phyloP scores from a whole-genome alignment of 2,329 filamentous ascomycete genomes.

The Verruconis gallopava region DNA sequence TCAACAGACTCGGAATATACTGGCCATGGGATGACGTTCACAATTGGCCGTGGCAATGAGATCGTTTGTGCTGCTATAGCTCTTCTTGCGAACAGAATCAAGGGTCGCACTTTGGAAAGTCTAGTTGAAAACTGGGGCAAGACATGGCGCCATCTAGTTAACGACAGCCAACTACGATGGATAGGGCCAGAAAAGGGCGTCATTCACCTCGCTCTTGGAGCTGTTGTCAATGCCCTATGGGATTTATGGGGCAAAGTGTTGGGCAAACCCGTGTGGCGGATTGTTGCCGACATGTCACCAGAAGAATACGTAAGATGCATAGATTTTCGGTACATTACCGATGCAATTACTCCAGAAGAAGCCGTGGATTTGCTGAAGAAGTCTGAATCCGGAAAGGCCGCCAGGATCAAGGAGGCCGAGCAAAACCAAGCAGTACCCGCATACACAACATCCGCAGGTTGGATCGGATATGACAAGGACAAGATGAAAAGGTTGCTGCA shows the following conservation, averaged over 20 bases:
- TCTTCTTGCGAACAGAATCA: slow-evolving; percentile 63
- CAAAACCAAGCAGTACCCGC: slow-evolving; percentile 66
- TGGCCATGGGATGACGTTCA: slow-evolving; percentile 78
- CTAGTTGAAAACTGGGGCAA: slow-evolving; percentile 72
- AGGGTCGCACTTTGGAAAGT: slow-evolving; percentile 60
- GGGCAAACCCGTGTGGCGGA: slow-evolving; percentile 77
- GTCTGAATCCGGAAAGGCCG: slow-evolving; percentile 53
- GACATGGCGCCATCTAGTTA: slow-evolving; percentile 86
- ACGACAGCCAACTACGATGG: slow-evolving; percentile 83
- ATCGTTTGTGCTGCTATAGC: slow-evolving; percentile 78
- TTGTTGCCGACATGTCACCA: slow-evolving; percentile 80
- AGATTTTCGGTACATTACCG: slow-evolving; percentile 89
- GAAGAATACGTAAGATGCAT: slow-evolving; percentile 80
- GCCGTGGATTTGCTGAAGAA: slow-evolving; percentile 58
- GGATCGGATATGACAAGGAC: slow-evolving; percentile 81
- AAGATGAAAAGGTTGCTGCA: slow-evolving; percentile 66
- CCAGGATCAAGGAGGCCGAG: slow-evolving; percentile 61
- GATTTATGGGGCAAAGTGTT: slow-evolving; percentile 88
- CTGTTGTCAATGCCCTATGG: slow-evolving; percentile 85
- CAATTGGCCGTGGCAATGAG: slow-evolving; percentile 81
- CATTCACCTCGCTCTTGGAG: slow-evolving; percentile 79
- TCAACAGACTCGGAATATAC: slow-evolving; percentile 59
- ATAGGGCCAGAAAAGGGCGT: slow-evolving; percentile 91
- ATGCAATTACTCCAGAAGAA: slow-evolving; percentile 80
- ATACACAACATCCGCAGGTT: slow-evolving; percentile 82